Conservation (phyloP, 345 rosid genomes). For the Gossypium stocksii region DNA sequence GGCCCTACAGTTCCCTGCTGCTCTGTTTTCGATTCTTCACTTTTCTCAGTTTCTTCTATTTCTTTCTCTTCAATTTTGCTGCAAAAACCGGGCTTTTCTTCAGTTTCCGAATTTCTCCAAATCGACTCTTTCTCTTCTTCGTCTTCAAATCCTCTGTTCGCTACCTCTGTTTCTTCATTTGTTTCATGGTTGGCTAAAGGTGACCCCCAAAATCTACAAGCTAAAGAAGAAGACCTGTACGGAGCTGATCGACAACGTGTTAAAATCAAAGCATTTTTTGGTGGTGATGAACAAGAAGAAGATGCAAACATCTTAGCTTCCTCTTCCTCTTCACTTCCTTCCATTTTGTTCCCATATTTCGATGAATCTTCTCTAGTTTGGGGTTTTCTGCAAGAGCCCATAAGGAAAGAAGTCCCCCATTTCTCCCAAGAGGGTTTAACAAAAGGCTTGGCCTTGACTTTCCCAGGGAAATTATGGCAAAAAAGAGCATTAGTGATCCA, state of each 20-base stretch:
- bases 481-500: conserved; percentile 39
- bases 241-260: conserved; percentile 90
- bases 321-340: conserved; percentile 19
- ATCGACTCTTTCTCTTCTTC: conserved; percentile 29
- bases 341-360: conserved; percentile 21
- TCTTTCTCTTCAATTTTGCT: conserved; percentile 29
- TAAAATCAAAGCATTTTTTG: conserved; percentile 63
- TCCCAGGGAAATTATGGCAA: conserved; percentile 22
- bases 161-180: conserved; percentile 24
- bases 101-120: conserved; percentile 21
- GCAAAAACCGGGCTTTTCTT: conserved; percentile 17
- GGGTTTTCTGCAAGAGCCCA: conserved; percentile 21
- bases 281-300: conserved; percentile 49
- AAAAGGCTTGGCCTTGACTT: conserved; percentile 26
- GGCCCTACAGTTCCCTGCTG: conserved; percentile 22
- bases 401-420: conserved; percentile 29
- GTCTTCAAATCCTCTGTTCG: conserved; percentile 1
- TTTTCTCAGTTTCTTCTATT: conserved; percentile 18
- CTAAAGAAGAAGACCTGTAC: conserved; percentile 71
- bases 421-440: conserved; percentile 37
- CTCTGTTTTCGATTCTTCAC: conserved; percentile 19
- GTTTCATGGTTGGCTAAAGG: conserved; percentile 37
- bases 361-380: conserved; percentile 29
- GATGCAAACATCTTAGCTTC: conserved; percentile 32
- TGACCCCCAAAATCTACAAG: conserved; percentile 73